These are phyloP conservation scores for Aspergillus sp. DNA, from an alignment of 2,329 filamentous ascomycete genomes.

Conservation along the genomic window DNA sequence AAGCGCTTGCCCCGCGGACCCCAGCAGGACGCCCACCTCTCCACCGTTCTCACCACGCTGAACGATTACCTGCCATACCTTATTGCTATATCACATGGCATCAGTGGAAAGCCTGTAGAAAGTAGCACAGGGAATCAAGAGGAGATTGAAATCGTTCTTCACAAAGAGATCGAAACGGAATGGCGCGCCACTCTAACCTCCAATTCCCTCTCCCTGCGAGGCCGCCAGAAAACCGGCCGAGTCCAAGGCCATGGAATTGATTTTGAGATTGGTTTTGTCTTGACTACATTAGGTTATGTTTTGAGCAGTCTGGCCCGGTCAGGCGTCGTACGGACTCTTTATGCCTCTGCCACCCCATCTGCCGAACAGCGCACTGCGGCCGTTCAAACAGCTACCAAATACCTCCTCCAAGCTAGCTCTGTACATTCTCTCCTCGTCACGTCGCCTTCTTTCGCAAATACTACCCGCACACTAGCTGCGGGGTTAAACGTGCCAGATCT, in stretches of 20 bases:
- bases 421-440: constrained; percentile 68
- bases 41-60: constrained; percentile 63
- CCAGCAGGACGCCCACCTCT: constrained; percentile 66
- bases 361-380: constrained; percentile 64
- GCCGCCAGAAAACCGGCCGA: constrained; percentile 52
- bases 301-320: constrained; percentile 68
- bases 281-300: constrained; percentile 72
- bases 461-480: constrained; percentile 17
- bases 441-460: constrained; percentile 43
- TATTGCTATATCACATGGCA: constrained; percentile 67
- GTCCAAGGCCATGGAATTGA: constrained; percentile 69
- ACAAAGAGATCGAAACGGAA: constrained; percentile 62
- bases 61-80: constrained; percentile 81
- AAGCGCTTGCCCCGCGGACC: constrained; percentile 70
- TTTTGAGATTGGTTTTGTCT: constrained; percentile 74
- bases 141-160: constrained; percentile 63
- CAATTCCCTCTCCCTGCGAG: constrained; percentile 34
- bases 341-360: constrained; percentile 60
- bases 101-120: constrained; percentile 52
- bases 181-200: constrained; percentile 79
- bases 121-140: constrained; percentile 44
- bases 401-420: constrained; percentile 72
- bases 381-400: constrained; percentile 69
- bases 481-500: constrained; percentile 40
- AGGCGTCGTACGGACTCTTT: constrained; percentile 64